Evolutionary conservation across 306 rosid species (phyloP).

Genomic region (Rubus parviflorus): DNA sequence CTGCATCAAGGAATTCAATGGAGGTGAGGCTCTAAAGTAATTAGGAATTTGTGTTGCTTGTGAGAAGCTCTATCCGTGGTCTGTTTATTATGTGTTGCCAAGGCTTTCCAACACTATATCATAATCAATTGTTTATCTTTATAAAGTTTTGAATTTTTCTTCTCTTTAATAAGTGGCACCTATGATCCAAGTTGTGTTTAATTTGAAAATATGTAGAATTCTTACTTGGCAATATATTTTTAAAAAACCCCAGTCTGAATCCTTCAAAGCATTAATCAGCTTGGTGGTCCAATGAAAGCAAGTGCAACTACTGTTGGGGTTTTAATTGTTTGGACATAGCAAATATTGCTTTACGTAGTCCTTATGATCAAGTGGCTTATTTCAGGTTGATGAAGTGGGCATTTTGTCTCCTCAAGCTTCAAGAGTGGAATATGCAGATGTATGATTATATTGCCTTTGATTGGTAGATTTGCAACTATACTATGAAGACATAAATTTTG

Average conservation of each 20-base stretch:
- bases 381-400: slow-evolving; percentile 64
- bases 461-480: slow-evolving; percentile 20
- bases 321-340: not conserved
- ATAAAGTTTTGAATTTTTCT: no score
- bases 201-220: no score
- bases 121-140: not conserved
- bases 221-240: no score
- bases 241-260: no score
- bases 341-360: not conserved
- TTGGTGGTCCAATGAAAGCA: no score
- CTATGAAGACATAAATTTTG: slow-evolving; percentile 8
- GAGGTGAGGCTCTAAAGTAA: slow-evolving; percentile 48
- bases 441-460: slow-evolving; percentile 28
- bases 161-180: no score
- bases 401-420: slow-evolving; percentile 41
- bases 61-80: slow-evolving; percentile 6
- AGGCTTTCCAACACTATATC: not conserved
- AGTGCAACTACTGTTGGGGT: not conserved
- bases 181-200: not conserved
- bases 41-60: slow-evolving; percentile 14
- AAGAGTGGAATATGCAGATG: slow-evolving; percentile 54
- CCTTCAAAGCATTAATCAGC: no score
- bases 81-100: not conserved
- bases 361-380: slow-evolving; percentile 18
- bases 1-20: slow-evolving; percentile 57